Evolutionary conservation across 805 yeast species (phyloP), one percentile per base, ranked within the genome.

Genomic region (Sugiyamaella chiloensis): DNA sequence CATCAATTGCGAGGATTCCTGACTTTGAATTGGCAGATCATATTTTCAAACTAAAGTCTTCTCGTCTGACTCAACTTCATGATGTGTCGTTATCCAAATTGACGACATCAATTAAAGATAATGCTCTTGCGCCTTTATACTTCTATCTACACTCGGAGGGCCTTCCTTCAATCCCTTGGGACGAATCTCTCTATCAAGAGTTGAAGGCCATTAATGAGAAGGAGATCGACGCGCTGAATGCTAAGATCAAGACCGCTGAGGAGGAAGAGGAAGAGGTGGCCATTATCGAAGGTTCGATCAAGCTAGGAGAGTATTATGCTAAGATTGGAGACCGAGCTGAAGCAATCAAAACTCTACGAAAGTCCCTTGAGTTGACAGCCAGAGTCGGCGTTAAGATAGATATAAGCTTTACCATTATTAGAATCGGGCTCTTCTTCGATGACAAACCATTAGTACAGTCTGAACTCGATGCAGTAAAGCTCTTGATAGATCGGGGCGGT

Each of bases 341-440:
- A 57, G 91, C 96, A 5, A 68, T 78, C 35, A 67, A 72, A 27
- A 80, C 87, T 1, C 74, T 86, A 58, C 75, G 80, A 51, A 84
- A 82, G 60, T 89, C 96, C 1, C 73, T 81, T 51, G 89, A 83
- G 42, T 70, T 83, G 56, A 81, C 96, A 0, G 91, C 91, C 32
- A 83, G 91, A 24, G 79, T 95, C 0, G 98, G 98, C 4, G 74
- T 87, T 27, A 91, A 91, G 66, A 91, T 93, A 61, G 99, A 93
- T 64, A 77, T 89, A 44, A 71, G 80, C 50, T 75, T 93, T 60
- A 81, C 96, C 9, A 80, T 91, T 54, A 76, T 89, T 11, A 80
- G 98, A 65, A 67, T 93, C 47, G 97, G 95, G n/a, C 83, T 89
- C 59, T 89, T 93, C 65, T 91, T 77, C 66, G 82, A 83, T 60